Evolutionary conservation across 257 asterid species (phyloP).

Genomic region (Solanum acaule): DNA sequence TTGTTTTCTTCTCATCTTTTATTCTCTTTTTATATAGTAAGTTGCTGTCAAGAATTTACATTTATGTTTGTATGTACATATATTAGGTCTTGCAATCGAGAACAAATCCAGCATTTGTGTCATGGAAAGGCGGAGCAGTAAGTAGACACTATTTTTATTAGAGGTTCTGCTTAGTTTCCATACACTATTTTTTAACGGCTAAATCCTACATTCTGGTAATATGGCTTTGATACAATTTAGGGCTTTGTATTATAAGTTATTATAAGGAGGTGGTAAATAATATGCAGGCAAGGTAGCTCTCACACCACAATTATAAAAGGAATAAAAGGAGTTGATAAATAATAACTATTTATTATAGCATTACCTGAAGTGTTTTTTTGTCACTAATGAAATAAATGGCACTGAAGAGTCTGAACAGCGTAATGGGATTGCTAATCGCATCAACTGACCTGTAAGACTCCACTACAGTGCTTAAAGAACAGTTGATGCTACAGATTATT

Average conservation of each 20-base stretch:
- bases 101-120: conserved; percentile 54
- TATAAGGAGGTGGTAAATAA: not conserved
- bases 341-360: not conserved
- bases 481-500: not conserved
- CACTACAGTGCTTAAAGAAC: not conserved
- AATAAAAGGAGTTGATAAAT: not conserved
- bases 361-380: not conserved
- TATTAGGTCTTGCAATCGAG: conserved; percentile 80
- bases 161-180: not conserved
- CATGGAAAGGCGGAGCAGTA: conserved; percentile 98
- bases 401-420: not conserved
- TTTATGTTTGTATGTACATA: not conserved
- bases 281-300: not conserved
- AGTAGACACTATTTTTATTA: conserved; percentile 25
- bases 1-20: not conserved
- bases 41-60: not conserved
- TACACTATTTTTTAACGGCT: not conserved
- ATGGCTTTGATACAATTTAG: not conserved
- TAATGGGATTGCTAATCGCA: not conserved
- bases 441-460: not conserved
- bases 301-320: not conserved
- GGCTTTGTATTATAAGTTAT: not conserved
- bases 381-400: not conserved
- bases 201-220: not conserved
- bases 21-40: not conserved